Conservation (phyloP, 371 early-diverging fungal species). For the Conidiobolus incongruus region DNA sequence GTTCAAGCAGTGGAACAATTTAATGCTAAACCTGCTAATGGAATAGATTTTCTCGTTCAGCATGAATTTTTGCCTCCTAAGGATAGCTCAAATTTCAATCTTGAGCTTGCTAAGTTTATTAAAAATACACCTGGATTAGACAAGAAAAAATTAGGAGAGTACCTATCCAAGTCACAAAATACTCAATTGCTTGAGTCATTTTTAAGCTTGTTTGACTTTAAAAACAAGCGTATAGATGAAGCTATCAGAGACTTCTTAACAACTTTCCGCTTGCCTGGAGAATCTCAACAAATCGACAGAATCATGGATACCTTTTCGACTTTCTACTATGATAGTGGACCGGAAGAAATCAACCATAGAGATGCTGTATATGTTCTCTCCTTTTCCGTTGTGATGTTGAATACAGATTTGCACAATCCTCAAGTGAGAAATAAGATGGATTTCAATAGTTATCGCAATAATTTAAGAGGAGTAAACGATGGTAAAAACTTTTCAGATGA, state of each 20-base stretch:
- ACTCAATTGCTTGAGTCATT: constrained; percentile 50
- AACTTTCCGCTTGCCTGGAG: constrained; percentile 81
- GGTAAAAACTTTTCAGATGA: constrained; percentile 38
- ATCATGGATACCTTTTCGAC: constrained; percentile 71
- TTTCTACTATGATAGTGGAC: constrained; percentile 39
- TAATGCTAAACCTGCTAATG: background rate
- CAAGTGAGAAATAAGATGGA: constrained; percentile 48
- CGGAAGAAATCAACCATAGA: constrained; percentile 30
- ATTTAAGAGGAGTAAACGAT: constrained; percentile 54
- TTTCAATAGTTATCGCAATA: constrained; percentile 62
- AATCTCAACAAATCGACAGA: constrained; percentile 83
- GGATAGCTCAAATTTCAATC: constrained; percentile 15
- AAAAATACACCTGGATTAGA: constrained; percentile 46
- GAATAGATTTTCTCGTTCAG: constrained; percentile 39
- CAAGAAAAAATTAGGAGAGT: constrained; percentile 70
- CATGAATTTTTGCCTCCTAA: constrained; percentile 27
- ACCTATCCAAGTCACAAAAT: constrained; percentile 61
- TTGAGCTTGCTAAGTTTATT: constrained; percentile 41
- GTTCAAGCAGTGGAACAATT: constrained; percentile 16
- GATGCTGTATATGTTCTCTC: constrained; percentile 64
- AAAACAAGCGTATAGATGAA: constrained; percentile 58
- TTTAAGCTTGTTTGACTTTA: constrained; percentile 64
- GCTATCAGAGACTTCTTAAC: constrained; percentile 60
- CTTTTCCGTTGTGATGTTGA: constrained; percentile 78
- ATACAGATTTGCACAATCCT: constrained; percentile 86